phyloP scores from a whole-genome alignment of 1,284 basidiomycete genomes.

The Neolentinus lepideus region DNA sequence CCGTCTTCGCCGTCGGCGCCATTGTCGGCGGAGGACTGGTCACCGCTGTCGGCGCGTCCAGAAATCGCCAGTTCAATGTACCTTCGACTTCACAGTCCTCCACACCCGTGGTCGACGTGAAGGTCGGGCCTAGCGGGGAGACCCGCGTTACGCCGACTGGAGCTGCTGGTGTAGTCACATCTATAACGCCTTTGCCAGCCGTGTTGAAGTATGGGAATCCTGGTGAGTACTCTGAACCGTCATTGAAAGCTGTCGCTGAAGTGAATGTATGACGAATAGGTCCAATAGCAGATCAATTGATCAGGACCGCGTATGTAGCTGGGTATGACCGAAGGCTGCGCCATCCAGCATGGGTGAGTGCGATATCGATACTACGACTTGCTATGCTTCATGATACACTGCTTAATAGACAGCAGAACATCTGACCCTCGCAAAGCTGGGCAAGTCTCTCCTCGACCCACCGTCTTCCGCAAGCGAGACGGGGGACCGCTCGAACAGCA shows the following conservation, averaged over 20 bases:
- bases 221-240: conserved; percentile 33
- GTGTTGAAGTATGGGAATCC: conserved; percentile 72
- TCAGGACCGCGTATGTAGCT: conserved; percentile 79
- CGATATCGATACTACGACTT: conserved; percentile 5
- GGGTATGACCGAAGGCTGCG: conserved; percentile 87
- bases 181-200: conserved; percentile 21
- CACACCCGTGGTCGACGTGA: conserved; percentile 5
- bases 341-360: conserved; percentile 86
- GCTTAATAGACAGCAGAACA: conserved; percentile 82
- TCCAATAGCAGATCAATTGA: conserved; percentile 76
- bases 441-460: conserved; percentile 34
- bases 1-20: conserved; percentile 69
- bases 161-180: conserved; percentile 10
- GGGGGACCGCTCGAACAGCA: conserved; percentile 73
- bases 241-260: not conserved
- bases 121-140: not conserved
- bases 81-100: conserved; percentile 3
- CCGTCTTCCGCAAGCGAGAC: conserved; percentile 27
- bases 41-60: conserved; percentile 32
- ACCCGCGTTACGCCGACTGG: conserved; percentile 18
- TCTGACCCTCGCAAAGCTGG: conserved; percentile 72
- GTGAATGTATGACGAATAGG: conserved; percentile 38
- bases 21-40: conserved; percentile 62
- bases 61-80: conserved; percentile 11
- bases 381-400: not conserved